Evolutionary conservation across 495 filamentous ascomycete species (phyloP).

Genomic region (Xylaria palmicola): DNA sequence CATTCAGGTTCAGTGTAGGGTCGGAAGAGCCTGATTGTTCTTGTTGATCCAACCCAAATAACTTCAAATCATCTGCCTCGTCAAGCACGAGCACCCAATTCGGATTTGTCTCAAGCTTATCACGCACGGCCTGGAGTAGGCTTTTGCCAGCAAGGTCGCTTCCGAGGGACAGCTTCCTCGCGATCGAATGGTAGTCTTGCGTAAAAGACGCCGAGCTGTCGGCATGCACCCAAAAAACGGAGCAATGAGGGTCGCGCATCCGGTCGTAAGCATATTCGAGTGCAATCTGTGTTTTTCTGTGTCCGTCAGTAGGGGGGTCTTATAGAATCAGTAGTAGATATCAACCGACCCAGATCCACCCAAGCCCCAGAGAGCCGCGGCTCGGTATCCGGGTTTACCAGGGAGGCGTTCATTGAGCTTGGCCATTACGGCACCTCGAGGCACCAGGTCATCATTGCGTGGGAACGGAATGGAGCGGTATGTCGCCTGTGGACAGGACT

Average conservation of each 20-base stretch:
- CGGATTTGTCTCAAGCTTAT: slow-evolving; percentile 15
- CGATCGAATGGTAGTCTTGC: slow-evolving; percentile 32
- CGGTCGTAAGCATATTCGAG: slow-evolving; percentile 31
- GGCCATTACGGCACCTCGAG: slow-evolving; percentile 1
- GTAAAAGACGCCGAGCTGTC: slow-evolving; percentile 26
- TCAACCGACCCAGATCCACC: slow-evolving; percentile 22
- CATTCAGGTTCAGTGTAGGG: not conserved
- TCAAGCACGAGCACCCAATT: slow-evolving; percentile 40
- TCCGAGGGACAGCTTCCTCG: slow-evolving; percentile 19
- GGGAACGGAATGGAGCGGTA: slow-evolving; percentile 15
- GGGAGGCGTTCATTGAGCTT: slow-evolving; percentile 16
- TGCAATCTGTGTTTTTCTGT: slow-evolving; percentile 28
- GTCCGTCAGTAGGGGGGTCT: not conserved
- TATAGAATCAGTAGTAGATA: not conserved
- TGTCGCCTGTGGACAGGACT: not conserved
- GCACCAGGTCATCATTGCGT: slow-evolving; percentile 19
- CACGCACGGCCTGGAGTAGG: slow-evolving; percentile 7
- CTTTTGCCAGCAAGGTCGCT: slow-evolving; percentile 16
- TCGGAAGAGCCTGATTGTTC: slow-evolving; percentile 5
- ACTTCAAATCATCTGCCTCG: slow-evolving; percentile 36
- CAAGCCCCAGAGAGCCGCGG: slow-evolving; percentile 21
- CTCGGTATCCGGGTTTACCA: slow-evolving; percentile 6
- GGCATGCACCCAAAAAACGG: slow-evolving; percentile 37
- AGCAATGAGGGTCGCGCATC: slow-evolving; percentile 21
- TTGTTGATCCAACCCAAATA: slow-evolving; percentile 18